Evolutionary conservation across 148 eudicot species (phyloP).

Genomic region (Chenopodium berlandieri): DNA sequence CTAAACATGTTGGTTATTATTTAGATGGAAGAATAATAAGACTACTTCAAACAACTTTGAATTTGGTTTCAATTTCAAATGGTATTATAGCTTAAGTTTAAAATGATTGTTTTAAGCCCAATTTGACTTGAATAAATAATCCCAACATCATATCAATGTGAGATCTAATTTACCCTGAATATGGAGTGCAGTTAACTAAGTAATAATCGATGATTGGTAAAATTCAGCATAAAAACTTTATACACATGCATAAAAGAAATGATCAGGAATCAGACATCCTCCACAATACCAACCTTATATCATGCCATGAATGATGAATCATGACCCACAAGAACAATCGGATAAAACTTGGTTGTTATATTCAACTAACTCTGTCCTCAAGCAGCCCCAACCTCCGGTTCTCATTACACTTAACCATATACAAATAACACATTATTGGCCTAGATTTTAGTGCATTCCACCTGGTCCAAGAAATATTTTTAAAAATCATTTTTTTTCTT

Average conservation of each 20-base stretch:
- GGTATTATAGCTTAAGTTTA: too few relatives aligned
- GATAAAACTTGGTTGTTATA: not conserved
- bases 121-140: too few relatives aligned
- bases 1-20: too few relatives aligned
- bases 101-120: too few relatives aligned
- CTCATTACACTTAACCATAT: not conserved
- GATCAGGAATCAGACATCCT: not conserved
- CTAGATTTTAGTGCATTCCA: constrained; percentile 28
- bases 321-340: not conserved
- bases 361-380: not conserved
- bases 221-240: not conserved
- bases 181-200: too few relatives aligned
- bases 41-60: too few relatives aligned
- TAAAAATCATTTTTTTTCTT: too few relatives aligned
- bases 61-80: too few relatives aligned
- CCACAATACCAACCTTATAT: not conserved
- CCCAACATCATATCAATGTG: too few relatives aligned
- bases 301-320: not conserved
- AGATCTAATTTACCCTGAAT: too few relatives aligned
- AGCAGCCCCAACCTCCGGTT: not conserved
- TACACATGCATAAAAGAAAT: not conserved
- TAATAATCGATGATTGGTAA: too few relatives aligned
- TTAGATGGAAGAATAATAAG: too few relatives aligned
- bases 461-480: not conserved
- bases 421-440: constrained; percentile 9